Conservation (phyloP, 805 yeast species). For the Wickerhamiella australiensis region DNA sequence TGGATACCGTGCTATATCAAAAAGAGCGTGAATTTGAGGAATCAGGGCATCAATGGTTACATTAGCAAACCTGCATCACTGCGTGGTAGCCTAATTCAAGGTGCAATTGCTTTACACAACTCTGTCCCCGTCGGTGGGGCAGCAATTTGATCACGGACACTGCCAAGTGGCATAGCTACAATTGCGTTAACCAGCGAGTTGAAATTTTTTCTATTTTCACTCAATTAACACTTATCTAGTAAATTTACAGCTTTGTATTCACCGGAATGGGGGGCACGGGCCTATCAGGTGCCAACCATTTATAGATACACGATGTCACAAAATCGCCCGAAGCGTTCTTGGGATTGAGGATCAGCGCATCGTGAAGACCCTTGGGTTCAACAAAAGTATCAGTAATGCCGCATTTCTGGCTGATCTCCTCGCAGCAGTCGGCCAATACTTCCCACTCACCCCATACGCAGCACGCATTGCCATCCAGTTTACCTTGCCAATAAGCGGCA, state of each 20-base stretch:
- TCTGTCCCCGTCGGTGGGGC: no score
- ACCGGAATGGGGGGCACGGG: constrained; percentile 3
- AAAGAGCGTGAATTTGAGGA: no score
- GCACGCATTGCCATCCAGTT: constrained; percentile 14
- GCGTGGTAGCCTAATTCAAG: no score
- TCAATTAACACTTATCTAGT: background rate
- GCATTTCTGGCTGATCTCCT: constrained; percentile 12
- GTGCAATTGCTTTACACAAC: no score
- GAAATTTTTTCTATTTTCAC: no score
- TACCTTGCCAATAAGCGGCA: constrained; percentile 15
- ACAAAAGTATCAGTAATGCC: constrained; percentile 11
- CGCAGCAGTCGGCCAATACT: constrained; percentile 18
- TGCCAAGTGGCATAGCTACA: no score
- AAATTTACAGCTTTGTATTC: background rate
- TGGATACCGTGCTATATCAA: no score
- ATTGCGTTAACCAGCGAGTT: no score
- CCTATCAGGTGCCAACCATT: constrained; percentile 1
- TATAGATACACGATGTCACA: background rate
- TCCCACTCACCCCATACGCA: constrained; percentile 21
- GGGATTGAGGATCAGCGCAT: constrained; percentile 10
- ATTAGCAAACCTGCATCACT: no score
- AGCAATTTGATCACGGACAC: no score
- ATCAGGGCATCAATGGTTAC: no score
- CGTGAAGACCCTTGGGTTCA: constrained; percentile 21
- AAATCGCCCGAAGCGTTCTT: background rate